Conservation (phyloP, 306 rosid genomes). For the Pterocarpus macrocarpus region DNA sequence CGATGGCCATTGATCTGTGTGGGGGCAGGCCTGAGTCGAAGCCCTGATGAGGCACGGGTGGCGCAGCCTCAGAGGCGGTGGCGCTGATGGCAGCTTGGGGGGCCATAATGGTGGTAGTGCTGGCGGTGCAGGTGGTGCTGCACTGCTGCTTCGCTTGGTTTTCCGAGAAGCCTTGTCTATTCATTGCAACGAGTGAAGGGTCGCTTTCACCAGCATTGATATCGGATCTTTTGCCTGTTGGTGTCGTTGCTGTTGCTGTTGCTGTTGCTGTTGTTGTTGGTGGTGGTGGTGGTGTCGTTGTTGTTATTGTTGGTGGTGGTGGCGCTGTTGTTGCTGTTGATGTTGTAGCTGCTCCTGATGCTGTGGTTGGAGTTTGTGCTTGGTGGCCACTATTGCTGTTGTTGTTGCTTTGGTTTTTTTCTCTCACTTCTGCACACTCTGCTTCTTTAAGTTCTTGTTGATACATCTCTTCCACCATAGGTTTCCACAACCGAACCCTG, state of each 20-base stretch:
- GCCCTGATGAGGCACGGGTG: constrained; percentile 45
- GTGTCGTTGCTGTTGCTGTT: constrained; percentile 36
- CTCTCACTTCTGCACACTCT: constrained; percentile 52
- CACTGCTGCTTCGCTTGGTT: constrained; percentile 54
- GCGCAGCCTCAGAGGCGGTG: constrained; percentile 61
- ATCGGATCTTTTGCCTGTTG: constrained; percentile 65
- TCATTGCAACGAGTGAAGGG: constrained; percentile 73
- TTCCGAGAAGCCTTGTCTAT: constrained; percentile 70
- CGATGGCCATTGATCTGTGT: constrained; percentile 49
- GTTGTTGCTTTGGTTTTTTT: constrained; percentile 50
- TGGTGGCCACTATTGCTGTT: constrained; percentile 44
- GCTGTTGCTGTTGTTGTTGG: no score
- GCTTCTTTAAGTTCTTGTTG: constrained; percentile 86
- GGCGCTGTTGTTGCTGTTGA: constrained; percentile 51
- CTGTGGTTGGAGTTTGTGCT: constrained; percentile 75
- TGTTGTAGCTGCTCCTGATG: constrained; percentile 38
- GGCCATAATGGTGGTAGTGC: background rate
- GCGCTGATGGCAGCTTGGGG: constrained; percentile 14
- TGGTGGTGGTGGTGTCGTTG: constrained; percentile 22
- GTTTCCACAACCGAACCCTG: constrained; percentile 99
- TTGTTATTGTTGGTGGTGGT: constrained; percentile 41
- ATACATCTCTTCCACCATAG: constrained; percentile 99
- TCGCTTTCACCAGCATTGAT: constrained; percentile 74
- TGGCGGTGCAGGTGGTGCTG: constrained; percentile 33
- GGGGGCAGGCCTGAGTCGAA: constrained; percentile 51